These are phyloP conservation scores for Strobilomyces confusus DNA, from an alignment of 768 basidiomycete species.

Conservation along the genomic window DNA sequence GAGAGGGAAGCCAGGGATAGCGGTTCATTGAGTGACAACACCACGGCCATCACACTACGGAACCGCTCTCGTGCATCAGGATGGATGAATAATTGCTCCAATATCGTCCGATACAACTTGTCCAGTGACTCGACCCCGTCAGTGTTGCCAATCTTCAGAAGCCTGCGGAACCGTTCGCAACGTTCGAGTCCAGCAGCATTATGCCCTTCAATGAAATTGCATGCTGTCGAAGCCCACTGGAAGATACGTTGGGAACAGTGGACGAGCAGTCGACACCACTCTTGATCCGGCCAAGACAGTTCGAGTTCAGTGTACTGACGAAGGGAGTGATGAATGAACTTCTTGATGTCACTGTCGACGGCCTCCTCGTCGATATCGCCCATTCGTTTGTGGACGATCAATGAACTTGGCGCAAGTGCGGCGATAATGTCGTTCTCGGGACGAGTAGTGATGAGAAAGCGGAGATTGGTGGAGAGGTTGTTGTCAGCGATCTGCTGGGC, in stretches of 20 bases:
- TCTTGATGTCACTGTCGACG: not conserved
- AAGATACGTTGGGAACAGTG: too few species aligned
- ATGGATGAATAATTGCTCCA: not conserved
- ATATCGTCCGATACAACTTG: not conserved
- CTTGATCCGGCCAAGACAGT: not conserved
- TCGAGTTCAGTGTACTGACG: not conserved
- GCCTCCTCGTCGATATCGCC: too few species aligned
- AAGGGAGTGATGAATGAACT: not conserved
- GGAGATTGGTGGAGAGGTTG: constrained; percentile 1
- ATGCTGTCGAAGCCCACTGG: not conserved
- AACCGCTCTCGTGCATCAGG: not conserved
- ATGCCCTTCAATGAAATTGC: constrained; percentile 7
- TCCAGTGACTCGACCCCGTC: not conserved
- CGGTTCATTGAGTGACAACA: not conserved
- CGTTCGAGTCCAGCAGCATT: not conserved
- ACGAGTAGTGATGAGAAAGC: constrained; percentile 9
- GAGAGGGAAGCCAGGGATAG: not conserved
- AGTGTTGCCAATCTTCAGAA: not conserved
- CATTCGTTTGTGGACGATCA: too few species aligned
- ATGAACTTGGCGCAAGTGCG: too few species aligned
- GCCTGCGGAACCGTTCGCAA: not conserved
- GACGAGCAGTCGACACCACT: not conserved
- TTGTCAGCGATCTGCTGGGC: not conserved
- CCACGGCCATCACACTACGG: not conserved
- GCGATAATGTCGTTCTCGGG: not conserved